phyloP scores from a whole-genome alignment of 805 yeast genomes.

The Spathaspora boniae region DNA sequence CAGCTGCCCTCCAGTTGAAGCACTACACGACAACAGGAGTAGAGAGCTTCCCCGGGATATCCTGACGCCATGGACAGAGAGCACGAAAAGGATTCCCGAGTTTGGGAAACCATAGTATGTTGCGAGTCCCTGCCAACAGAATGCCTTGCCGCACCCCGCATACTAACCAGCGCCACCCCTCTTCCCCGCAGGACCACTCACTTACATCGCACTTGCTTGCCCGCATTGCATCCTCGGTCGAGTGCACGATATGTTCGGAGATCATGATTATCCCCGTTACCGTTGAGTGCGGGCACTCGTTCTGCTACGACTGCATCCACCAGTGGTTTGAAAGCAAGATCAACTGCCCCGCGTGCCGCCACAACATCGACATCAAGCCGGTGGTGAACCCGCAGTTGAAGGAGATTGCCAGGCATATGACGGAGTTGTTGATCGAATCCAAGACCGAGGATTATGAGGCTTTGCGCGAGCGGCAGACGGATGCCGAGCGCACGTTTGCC shows the following conservation, averaged over 20 bases:
- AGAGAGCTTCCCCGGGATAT: background rate
- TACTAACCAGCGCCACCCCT: conserved; percentile 1
- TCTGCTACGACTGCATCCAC: conserved; percentile 62
- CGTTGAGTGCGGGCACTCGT: conserved; percentile 69
- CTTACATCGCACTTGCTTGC: conserved; percentile 21
- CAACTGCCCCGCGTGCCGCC: conserved; percentile 70
- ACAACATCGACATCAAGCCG: conserved; percentile 47
- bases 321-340: conserved; percentile 58
- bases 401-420: conserved; percentile 35
- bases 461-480: conserved; percentile 23
- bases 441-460: conserved; percentile 23
- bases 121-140: background rate
- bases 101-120: conserved; percentile 12
- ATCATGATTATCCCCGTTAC: conserved; percentile 63
- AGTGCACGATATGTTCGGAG: conserved; percentile 70
- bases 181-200: conserved; percentile 20
- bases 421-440: conserved; percentile 37
- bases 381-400: conserved; percentile 50
- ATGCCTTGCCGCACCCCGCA: background rate
- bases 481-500: conserved; percentile 32
- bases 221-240: conserved; percentile 28
- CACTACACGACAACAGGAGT: too few relatives aligned
- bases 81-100: conserved; percentile 1
- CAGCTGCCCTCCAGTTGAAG: too few relatives aligned
- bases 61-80: conserved; percentile 2